Conservation (phyloP, 169 alveolate species). For the Ichthyophthirius multifiliis region DNA sequence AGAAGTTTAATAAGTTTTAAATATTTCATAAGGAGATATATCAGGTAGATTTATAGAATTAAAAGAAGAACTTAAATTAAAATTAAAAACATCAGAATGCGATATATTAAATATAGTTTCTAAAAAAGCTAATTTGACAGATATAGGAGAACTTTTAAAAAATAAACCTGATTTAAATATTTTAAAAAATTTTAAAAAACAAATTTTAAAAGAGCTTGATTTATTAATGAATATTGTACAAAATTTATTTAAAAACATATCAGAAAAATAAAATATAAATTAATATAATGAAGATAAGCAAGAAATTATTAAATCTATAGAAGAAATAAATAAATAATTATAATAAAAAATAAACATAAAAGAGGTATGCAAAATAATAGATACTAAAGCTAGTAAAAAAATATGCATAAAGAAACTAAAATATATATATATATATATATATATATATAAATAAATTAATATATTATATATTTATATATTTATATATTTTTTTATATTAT, state of each 20-base stretch:
- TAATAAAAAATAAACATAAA: conserved; percentile 53
- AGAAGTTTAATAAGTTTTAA: conserved; percentile 61
- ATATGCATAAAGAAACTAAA: no score
- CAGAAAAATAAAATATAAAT: conserved; percentile 1
- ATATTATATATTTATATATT: no score
- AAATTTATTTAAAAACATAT: conserved; percentile 22
- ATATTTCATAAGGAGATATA: conserved; percentile 43
- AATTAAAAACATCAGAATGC: conserved; percentile 18
- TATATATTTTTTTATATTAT: conserved; percentile 33
- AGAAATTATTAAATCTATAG: conserved; percentile 47
- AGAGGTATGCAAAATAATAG: conserved; percentile 57
- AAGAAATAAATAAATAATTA: conserved; percentile 49
- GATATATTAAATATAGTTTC: conserved; percentile 46
- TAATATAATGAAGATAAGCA: conserved; percentile 42
- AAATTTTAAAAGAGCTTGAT: conserved; percentile 35
- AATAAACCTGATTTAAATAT: conserved; percentile 38
- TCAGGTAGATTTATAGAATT: conserved; percentile 39
- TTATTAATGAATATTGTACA: conserved; percentile 30
- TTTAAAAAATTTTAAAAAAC: conserved; percentile 11
- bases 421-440: no score
- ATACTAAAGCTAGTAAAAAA: conserved; percentile 36
- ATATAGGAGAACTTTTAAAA: conserved; percentile 49
- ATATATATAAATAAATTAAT: no score
- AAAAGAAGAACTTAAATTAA: conserved; percentile 33
- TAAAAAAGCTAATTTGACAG: conserved; percentile 54